Base-by-base conservation (phyloP, 2,329 filamentous ascomycete species). In the Plenodomus lindquistii region DNA sequence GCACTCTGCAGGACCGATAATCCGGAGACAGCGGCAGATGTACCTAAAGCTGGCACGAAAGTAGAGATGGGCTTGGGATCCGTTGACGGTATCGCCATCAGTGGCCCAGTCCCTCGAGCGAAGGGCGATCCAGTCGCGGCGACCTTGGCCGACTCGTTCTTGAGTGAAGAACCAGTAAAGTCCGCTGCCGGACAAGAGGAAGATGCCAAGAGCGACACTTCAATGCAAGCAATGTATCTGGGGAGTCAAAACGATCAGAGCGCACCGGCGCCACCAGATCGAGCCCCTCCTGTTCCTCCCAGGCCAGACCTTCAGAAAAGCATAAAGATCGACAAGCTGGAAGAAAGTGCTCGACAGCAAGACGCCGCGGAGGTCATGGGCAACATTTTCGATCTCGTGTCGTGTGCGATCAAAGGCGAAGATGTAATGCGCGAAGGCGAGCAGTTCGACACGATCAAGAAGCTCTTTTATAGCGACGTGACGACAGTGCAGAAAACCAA, bases 351-450 rank as follows among this genome's bases (percentile, higher is more conserved):
- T 27, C 66, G 65, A 41, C 94, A 99, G 66, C 92, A 99, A 73
- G 94, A 99, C 73, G 93, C 97, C 4, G 91, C 91, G 11, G 94
- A 99, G 72, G 93, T 97, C 38, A 92, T 97, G 76, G 91, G 91
- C 49, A 94, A 93, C 63, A 89, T 96, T 20, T 84, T 97, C 49
- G 91, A 93, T 65, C 88, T 94, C 42, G 79, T 97, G n/a, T 89
- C 94, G 63, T 91, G 89, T 43, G 92, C 93, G 2, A 92, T 97
- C 65, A 85, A 82, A 48, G 83, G 90, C 5, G 81, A 81, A n/a
- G 82, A 81, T 3, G 76, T 82, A 27, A 84, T 89, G 48, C 74
- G 80, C 6, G 81, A 85, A 37, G 88, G 87, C 2, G 87, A 95
- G 55, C 93, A 97, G 70, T 75, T 85, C 17, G 94, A 97, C 67